A percentile compares a stretch with the other conserved stretches of the same genome.
phyloP scores from a whole-genome alignment of 2,329 filamentous ascomycete genomes.

The Erysiphe pisi region DNA sequence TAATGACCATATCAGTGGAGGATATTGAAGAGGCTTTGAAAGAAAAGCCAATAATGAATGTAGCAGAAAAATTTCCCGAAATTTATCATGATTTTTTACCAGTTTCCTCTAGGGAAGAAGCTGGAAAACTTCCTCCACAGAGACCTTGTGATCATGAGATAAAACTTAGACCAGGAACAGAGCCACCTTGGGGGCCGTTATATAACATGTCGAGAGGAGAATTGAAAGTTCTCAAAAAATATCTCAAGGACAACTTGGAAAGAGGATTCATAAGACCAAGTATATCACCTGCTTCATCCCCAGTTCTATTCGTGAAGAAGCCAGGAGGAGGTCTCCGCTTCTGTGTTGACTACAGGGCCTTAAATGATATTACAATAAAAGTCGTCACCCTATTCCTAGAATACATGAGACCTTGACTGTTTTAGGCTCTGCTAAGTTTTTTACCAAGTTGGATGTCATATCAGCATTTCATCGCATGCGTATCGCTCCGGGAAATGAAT shows the following conservation, averaged over 20 bases:
- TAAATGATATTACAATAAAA: constrained; percentile 10
- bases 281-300: not conserved
- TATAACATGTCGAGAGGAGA: not conserved
- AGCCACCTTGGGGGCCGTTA: not conserved
- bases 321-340: not conserved
- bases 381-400: constrained; percentile 23
- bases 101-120: not conserved
- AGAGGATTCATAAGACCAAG: not conserved
- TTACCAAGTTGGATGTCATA: constrained; percentile 25
- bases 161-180: not conserved
- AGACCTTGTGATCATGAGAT: not conserved
- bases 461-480: constrained; percentile 23
- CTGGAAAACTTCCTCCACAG: not conserved
- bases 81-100: not conserved
- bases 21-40: no score
- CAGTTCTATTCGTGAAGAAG: constrained; percentile 2
- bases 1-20: no score
- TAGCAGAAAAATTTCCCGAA: not conserved
- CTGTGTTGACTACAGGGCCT: constrained; percentile 11
- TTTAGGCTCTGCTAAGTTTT: constrained; percentile 14
- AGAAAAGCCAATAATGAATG: no score
- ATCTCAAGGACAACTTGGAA: not conserved
- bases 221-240: not conserved
- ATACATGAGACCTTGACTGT: not conserved
- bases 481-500: not conserved